phyloP scores from a whole-genome alignment of 768 basidiomycete genomes.

The Russula dissimulans region DNA sequence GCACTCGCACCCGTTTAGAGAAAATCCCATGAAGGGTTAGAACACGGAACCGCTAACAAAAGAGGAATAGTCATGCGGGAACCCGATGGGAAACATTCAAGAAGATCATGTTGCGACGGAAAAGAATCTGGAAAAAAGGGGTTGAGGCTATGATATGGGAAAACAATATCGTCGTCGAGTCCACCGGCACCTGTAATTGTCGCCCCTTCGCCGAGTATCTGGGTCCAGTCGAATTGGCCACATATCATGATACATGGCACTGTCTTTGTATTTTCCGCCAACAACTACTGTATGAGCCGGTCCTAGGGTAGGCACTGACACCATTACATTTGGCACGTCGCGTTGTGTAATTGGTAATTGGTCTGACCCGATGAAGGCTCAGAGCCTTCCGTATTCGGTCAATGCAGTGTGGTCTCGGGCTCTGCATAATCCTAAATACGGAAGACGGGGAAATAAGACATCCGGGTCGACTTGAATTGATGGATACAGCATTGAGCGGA shows the following conservation, averaged over 20 bases:
- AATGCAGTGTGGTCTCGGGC: not conserved
- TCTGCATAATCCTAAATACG: not conserved
- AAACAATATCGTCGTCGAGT: not conserved
- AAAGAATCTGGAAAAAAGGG: not conserved
- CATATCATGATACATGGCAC: not conserved
- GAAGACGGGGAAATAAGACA: not conserved
- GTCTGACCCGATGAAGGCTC: not conserved
- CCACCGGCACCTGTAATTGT: not conserved
- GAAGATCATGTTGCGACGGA: not conserved
- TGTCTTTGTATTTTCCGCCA: not conserved
- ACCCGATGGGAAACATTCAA: not conserved
- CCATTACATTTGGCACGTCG: not conserved
- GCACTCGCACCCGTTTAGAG: not conserved
- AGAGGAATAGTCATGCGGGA: not conserved
- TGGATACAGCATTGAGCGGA: not conserved
- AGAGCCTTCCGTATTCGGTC: not conserved
- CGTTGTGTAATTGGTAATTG: not conserved
- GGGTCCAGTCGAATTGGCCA: not conserved
- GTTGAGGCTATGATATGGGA: not conserved
- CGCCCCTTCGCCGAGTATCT: not conserved
- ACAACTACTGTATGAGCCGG: not conserved
- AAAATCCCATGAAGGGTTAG: constrained; percentile 3
- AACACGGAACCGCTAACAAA: not conserved
- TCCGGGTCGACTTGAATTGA: not conserved
- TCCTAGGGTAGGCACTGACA: not conserved